These are phyloP conservation scores for Coniella vitis DNA, from an alignment of 2,329 filamentous ascomycete species.

Conservation along the genomic window DNA sequence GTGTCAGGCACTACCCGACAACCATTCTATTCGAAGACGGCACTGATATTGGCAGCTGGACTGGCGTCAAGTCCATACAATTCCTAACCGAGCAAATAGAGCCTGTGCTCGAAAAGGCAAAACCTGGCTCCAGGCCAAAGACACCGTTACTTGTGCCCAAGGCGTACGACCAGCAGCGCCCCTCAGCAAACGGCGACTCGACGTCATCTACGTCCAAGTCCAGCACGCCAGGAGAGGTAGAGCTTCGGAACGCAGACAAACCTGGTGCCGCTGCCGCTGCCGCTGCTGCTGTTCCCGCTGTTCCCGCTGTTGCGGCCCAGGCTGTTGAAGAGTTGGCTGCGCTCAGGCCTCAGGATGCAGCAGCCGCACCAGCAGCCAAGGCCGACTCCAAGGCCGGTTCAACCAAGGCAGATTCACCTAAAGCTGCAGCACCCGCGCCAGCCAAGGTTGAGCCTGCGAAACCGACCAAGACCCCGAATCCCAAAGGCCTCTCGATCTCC, in stretches of 20 bases:
- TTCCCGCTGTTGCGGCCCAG: background rate
- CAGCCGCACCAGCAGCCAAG: slow-evolving; percentile 14
- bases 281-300: background rate
- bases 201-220: slow-evolving; percentile 10
- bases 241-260: slow-evolving; percentile 25
- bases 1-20: slow-evolving; percentile 66
- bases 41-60: slow-evolving; percentile 53
- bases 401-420: slow-evolving; percentile 23
- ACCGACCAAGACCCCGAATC: slow-evolving; percentile 59
- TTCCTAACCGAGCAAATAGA: slow-evolving; percentile 67
- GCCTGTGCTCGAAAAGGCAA: slow-evolving; percentile 65
- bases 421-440: slow-evolving; percentile 21
- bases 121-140: slow-evolving; percentile 71
- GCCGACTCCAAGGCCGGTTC: slow-evolving; percentile 12
- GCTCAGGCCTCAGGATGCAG: slow-evolving; percentile 5
- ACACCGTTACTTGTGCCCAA: slow-evolving; percentile 59
- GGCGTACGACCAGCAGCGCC: slow-evolving; percentile 49
- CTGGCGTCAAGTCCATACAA: slow-evolving; percentile 61
- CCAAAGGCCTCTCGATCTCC: slow-evolving; percentile 64
- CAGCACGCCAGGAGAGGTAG: slow-evolving; percentile 21
- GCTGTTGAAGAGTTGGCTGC: slow-evolving; percentile 12
- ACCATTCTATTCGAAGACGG: slow-evolving; percentile 78
- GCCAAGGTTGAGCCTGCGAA: slow-evolving; percentile 38
- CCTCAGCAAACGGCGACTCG: slow-evolving; percentile 9
- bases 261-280: slow-evolving; percentile 10